Percentiles rank a stretch among this genome's conserved stretches.
Evolutionary conservation across 225 moss, liverwort and hornwort species (phyloP).

Genomic region (Asterella californica): DNA sequence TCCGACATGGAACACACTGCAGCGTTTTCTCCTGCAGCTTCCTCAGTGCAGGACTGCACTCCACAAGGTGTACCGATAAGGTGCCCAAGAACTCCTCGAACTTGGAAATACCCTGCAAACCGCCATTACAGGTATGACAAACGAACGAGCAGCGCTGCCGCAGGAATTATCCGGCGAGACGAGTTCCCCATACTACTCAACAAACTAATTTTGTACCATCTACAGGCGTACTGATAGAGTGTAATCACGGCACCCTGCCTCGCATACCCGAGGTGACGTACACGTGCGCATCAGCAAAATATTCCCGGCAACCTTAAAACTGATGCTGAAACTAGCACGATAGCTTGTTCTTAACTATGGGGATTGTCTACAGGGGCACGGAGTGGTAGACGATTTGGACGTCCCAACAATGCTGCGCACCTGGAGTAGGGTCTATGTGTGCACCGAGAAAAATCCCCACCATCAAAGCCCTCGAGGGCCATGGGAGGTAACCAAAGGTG

Average conservation of each 20-base stretch:
- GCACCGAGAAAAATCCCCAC: conserved; percentile 22
- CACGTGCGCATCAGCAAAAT: too few species aligned
- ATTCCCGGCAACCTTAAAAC: too few species aligned
- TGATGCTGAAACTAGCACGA: too few species aligned
- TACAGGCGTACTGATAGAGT: too few species aligned
- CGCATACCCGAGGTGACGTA: too few species aligned
- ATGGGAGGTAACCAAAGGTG: conserved; percentile 28
- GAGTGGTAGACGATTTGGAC: neutral
- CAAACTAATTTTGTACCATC: too few species aligned
- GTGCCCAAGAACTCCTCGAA: conserved; percentile 65
- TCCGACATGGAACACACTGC: conserved; percentile 39
- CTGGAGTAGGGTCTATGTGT: neutral
- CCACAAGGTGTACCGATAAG: conserved; percentile 75
- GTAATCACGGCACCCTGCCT: too few species aligned
- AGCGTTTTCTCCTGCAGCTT: conserved; percentile 63
- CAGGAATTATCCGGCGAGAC: too few species aligned
- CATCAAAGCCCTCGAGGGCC: conserved; percentile 3
- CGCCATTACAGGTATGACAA: too few species aligned
- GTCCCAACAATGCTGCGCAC: neutral
- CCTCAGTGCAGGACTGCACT: conserved; percentile 87
- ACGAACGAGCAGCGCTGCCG: too few species aligned
- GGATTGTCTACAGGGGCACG: conserved; percentile 1
- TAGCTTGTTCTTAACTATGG: too few species aligned
- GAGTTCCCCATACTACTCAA: too few species aligned
- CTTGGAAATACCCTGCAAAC: conserved; percentile 65